Conservation (phyloP, 768 basidiomycete genomes). For the Pleurotus platypus region DNA sequence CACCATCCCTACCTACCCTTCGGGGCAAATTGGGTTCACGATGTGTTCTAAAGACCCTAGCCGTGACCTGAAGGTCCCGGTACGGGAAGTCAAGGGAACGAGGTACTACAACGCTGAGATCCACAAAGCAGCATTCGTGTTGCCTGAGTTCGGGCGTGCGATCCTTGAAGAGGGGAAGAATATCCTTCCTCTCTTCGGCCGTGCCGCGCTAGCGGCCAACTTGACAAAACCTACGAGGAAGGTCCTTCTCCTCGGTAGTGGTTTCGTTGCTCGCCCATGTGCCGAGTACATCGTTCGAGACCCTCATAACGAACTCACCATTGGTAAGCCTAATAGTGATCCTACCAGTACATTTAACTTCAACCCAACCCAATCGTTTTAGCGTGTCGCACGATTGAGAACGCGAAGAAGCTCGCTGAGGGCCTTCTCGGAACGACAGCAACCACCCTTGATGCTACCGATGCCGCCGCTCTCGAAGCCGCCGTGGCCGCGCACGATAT, state of each 20-base stretch:
- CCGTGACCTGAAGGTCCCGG: slow-evolving; percentile 67
- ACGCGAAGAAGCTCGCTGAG: slow-evolving; percentile 65
- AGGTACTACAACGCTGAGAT: slow-evolving; percentile 83
- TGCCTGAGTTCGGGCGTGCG: slow-evolving; percentile 88
- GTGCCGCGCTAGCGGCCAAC: slow-evolving; percentile 44
- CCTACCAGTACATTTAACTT: neutral
- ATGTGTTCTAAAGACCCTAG: slow-evolving; percentile 76
- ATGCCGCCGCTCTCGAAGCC: slow-evolving; percentile 68
- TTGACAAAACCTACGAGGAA: slow-evolving; percentile 48
- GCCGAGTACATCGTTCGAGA: slow-evolving; percentile 89
- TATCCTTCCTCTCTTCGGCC: slow-evolving; percentile 73
- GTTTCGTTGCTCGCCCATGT: slow-evolving; percentile 94
- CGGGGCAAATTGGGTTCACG: slow-evolving; percentile 96
- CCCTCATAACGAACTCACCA: slow-evolving; percentile 78
- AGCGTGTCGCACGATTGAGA: slow-evolving; percentile 87
- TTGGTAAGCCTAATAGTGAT: slow-evolving; percentile 50
- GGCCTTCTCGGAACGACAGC: slow-evolving; percentile 69
- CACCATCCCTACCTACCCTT: slow-evolving; percentile 96
- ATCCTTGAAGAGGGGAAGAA: slow-evolving; percentile 71
- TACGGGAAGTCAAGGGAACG: slow-evolving; percentile 68
- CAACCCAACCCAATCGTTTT: neutral
- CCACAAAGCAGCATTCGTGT: slow-evolving; percentile 79
- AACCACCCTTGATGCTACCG: slow-evolving; percentile 78
- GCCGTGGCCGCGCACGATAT: slow-evolving; percentile 85
- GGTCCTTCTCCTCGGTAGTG: slow-evolving; percentile 89